Evolutionary conservation across 2,329 filamentous ascomycete genomes (phyloP).

Genomic region (Curvularia sp.): DNA sequence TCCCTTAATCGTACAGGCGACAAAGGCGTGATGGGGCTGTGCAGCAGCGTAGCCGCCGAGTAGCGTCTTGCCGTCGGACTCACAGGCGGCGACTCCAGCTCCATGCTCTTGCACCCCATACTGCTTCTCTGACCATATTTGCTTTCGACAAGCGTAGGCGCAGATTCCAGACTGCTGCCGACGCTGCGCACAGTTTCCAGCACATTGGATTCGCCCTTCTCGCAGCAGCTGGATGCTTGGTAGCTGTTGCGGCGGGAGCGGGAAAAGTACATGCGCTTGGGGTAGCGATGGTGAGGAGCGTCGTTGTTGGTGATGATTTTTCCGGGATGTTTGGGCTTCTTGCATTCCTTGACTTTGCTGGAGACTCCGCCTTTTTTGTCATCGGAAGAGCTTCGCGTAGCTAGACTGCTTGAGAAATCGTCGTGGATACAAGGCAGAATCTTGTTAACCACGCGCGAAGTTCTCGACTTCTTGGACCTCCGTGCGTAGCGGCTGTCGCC

Average conservation of each 20-base stretch:
- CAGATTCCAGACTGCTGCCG: constrained; percentile 43
- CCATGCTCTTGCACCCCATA: constrained; percentile 32
- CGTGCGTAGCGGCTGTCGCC: constrained; percentile 32
- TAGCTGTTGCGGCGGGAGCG: constrained; percentile 42
- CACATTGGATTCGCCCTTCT: constrained; percentile 40
- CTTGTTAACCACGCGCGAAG: constrained; percentile 36
- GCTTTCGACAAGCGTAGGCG: constrained; percentile 44
- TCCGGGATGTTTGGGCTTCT: neutral
- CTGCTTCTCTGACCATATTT: constrained; percentile 25
- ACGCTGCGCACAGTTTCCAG: constrained; percentile 45
- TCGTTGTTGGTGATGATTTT: constrained; percentile 17
- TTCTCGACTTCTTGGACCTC: constrained; percentile 13
- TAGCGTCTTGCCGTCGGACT: constrained; percentile 32
- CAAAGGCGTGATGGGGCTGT: constrained; percentile 41
- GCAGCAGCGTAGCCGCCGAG: constrained; percentile 34
- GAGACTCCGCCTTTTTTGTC: neutral
- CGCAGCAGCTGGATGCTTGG: constrained; percentile 35
- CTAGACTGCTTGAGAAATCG: constrained; percentile 48
- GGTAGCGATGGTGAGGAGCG: constrained; percentile 21
- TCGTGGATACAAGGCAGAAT: constrained; percentile 47
- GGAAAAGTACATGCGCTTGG: constrained; percentile 35
- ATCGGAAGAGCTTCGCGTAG: constrained; percentile 22
- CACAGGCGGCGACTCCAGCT: constrained; percentile 32
- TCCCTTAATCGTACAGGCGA: constrained; percentile 37
- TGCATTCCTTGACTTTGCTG: neutral